phyloP scores from a whole-genome alignment of 805 yeast genomes.

The Yarrowia sp. region DNA sequence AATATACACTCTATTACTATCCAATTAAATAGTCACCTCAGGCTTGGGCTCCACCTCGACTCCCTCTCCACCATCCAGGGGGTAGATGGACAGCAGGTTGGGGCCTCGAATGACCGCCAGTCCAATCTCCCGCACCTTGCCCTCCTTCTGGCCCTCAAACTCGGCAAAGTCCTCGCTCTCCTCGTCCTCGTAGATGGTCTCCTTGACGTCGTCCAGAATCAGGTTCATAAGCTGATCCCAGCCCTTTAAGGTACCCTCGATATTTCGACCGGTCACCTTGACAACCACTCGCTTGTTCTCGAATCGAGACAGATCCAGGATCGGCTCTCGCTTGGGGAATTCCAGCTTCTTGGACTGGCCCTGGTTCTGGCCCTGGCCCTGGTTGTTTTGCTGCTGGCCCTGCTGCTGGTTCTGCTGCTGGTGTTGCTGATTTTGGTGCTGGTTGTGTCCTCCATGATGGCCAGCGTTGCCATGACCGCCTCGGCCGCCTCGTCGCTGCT shows the following conservation, averaged over 20 bases:
- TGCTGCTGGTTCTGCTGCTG: conserved; percentile 36
- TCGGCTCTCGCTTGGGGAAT: conserved; percentile 90
- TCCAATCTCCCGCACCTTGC: conserved; percentile 72
- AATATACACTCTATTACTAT: conserved; percentile 33
- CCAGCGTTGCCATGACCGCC: conserved; percentile 42
- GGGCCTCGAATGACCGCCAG: conserved; percentile 88
- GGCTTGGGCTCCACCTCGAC: conserved; percentile 49
- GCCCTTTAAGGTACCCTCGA: conserved; percentile 83
- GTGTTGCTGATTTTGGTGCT: conserved; percentile 40
- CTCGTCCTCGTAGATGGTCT: conserved; percentile 53
- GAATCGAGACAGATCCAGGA: conserved; percentile 78
- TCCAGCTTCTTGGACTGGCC: conserved; percentile 53
- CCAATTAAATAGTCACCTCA: conserved; percentile 36
- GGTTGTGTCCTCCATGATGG: conserved; percentile 40
- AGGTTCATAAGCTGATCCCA: conserved; percentile 95
- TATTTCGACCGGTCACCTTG: conserved; percentile 80
- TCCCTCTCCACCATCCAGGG: conserved; percentile 71
- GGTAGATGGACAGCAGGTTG: conserved; percentile 69
- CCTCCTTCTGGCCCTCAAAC: conserved; percentile 62
- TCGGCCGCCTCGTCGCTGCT: conserved; percentile 40
- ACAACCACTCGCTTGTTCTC: conserved; percentile 76
- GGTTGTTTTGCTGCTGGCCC: conserved; percentile 37
- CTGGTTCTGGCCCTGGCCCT: conserved; percentile 43
- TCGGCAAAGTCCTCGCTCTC: conserved; percentile 61
- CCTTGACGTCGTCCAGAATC: conserved; percentile 67